A percentile compares a stretch with the other conserved stretches of the same genome.
Evolutionary conservation across 2,329 filamentous ascomycete species (phyloP).

Genomic region (Colletotrichum sp.): DNA sequence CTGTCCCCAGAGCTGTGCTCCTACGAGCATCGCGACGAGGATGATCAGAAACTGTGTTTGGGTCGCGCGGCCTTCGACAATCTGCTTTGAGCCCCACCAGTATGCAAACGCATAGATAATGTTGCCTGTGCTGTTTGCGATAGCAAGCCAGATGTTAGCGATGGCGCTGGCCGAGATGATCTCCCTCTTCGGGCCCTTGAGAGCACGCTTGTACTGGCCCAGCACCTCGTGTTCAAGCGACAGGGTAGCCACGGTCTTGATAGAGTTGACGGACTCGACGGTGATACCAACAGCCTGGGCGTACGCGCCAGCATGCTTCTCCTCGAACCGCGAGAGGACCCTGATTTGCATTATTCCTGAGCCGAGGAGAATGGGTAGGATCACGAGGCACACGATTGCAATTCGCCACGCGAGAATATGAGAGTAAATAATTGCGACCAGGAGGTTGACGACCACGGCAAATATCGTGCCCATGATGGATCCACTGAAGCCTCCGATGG

Average conservation of each 20-base stretch:
- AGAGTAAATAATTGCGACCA: slow-evolving; percentile 70
- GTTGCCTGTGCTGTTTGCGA: slow-evolving; percentile 66
- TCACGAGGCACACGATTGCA: slow-evolving; percentile 72
- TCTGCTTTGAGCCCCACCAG: slow-evolving; percentile 79
- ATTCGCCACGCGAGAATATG: slow-evolving; percentile 80
- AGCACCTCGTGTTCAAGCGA: slow-evolving; percentile 58
- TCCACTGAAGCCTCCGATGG: slow-evolving; percentile 71
- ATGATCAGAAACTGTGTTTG: slow-evolving; percentile 78
- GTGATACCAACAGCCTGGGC: slow-evolving; percentile 67
- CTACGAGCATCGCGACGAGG: slow-evolving; percentile 72
- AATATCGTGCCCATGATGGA: slow-evolving; percentile 74
- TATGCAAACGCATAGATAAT: slow-evolving; percentile 78
- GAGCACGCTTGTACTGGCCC: slow-evolving; percentile 55
- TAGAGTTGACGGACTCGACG: slow-evolving; percentile 69
- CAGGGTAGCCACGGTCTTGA: slow-evolving; percentile 66
- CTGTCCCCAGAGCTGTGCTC: slow-evolving; percentile 75
- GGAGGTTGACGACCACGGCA: slow-evolving; percentile 70
- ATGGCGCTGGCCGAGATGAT: slow-evolving; percentile 53
- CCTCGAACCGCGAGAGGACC: slow-evolving; percentile 65
- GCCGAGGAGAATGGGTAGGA: slow-evolving; percentile 71
- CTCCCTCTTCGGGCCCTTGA: slow-evolving; percentile 57
- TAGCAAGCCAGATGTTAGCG: slow-evolving; percentile 64
- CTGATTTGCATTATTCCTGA: slow-evolving; percentile 73
- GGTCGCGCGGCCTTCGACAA: slow-evolving; percentile 67
- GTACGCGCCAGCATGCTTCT: slow-evolving; percentile 68